Evolutionary conservation across 1,284 basidiomycete genomes (phyloP).

Genomic region (Moesziomyces globuligerus): DNA sequence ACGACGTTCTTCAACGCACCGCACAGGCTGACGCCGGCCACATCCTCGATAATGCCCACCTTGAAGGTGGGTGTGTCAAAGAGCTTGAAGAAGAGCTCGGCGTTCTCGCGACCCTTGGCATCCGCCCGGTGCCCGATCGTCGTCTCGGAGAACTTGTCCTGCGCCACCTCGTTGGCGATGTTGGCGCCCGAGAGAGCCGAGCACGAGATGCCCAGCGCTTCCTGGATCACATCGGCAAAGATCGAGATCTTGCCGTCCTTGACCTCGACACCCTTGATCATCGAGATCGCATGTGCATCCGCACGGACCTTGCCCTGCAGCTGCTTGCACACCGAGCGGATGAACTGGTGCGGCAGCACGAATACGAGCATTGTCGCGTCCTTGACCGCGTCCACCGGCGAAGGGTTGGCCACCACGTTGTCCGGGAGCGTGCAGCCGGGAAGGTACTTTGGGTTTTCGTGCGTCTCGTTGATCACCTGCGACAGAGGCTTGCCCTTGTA

Average conservation of each 20-base stretch:
- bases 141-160: constrained; percentile 71
- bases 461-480: constrained; percentile 72
- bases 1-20: constrained; percentile 74
- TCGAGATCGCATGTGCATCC: constrained; percentile 65
- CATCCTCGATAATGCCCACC: constrained; percentile 72
- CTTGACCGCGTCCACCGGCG: constrained; percentile 71
- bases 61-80: constrained; percentile 71
- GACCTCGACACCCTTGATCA: constrained; percentile 68
- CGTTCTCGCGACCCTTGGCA: constrained; percentile 42
- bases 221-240: constrained; percentile 72
- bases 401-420: constrained; percentile 72
- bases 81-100: constrained; percentile 66
- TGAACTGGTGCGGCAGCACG: constrained; percentile 72
- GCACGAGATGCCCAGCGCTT: constrained; percentile 70
- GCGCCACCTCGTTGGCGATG: constrained; percentile 73
- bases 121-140: constrained; percentile 72
- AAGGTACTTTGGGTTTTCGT: constrained; percentile 72
- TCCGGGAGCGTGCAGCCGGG: constrained; percentile 71
- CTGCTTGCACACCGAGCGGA: constrained; percentile 60
- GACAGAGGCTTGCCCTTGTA: constrained; percentile 71
- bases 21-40: constrained; percentile 72
- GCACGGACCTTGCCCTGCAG: constrained; percentile 60
- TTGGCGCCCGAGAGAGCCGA: constrained; percentile 73
- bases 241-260: constrained; percentile 71
- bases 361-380: constrained; percentile 73